phyloP scores from a whole-genome alignment of 2,329 filamentous ascomycete species.

The Alternaria novae-zelandiae region DNA sequence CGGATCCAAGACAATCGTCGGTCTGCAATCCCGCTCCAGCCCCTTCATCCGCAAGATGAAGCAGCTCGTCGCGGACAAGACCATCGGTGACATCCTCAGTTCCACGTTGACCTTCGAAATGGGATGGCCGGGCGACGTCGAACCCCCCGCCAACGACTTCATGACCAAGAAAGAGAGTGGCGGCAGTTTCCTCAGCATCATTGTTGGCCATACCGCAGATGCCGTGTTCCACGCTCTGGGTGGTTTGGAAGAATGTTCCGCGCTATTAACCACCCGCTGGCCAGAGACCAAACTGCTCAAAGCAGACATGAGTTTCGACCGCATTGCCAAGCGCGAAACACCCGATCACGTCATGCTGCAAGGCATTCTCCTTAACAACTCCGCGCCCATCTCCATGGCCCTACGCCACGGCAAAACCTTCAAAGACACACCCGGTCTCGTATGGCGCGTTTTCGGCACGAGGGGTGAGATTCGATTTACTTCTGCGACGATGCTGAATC shows the following conservation, averaged over 20 bases:
- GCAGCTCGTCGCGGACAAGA: background rate
- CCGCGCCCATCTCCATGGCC: background rate
- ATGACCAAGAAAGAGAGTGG: background rate
- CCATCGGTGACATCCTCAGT: background rate
- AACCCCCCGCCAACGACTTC: background rate
- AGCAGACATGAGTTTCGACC: background rate
- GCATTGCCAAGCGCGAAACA: background rate
- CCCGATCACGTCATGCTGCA: background rate
- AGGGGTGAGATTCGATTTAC: background rate
- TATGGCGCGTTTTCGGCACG: background rate
- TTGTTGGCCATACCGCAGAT: background rate
- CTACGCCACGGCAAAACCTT: background rate
- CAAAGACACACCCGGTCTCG: background rate
- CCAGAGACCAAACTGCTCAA: background rate
- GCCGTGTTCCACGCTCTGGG: background rate
- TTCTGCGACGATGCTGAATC: constrained; percentile 14
- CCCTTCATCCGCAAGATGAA: background rate
- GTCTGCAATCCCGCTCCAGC: background rate
- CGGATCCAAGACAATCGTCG: background rate
- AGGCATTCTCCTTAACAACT: background rate
- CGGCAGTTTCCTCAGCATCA: background rate
- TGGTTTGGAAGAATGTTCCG: background rate
- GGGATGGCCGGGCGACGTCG: background rate
- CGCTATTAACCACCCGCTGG: background rate
- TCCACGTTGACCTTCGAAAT: background rate